Percentiles rank a stretch among this genome's conserved stretches.
Conservation (phyloP, 768 basidiomycete species). For the Amylocystis lapponica region DNA sequence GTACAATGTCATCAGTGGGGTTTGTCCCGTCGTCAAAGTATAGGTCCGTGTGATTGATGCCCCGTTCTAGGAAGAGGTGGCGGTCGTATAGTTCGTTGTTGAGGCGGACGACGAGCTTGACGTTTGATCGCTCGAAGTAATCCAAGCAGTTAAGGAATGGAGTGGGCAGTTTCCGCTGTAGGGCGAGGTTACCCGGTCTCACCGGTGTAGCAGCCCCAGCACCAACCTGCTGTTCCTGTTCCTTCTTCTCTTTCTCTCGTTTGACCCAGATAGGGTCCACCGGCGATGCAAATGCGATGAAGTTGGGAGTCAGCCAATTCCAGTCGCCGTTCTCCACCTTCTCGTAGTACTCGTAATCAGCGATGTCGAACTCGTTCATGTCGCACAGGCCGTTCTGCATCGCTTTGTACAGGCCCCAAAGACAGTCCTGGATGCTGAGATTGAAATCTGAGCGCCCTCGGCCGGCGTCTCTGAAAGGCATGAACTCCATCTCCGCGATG, state of each 20-base stretch:
- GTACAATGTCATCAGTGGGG: conserved; percentile 91
- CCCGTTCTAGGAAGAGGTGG: conserved; percentile 72
- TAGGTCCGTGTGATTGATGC: conserved; percentile 85
- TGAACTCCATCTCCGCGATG: conserved; percentile 86
- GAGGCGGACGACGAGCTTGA: conserved; percentile 89
- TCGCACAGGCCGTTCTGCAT: conserved; percentile 92
- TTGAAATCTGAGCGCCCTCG: conserved; percentile 90
- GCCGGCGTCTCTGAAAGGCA: conserved; percentile 95
- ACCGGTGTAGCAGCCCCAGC: conserved; percentile 15
- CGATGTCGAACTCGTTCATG: conserved; percentile 88
- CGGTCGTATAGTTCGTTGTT: conserved; percentile 92
- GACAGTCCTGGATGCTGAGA: conserved; percentile 87
- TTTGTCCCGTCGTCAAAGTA: conserved; percentile 99
- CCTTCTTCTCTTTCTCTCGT: conserved; percentile 59
- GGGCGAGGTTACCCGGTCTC: conserved; percentile 38
- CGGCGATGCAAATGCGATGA: conserved; percentile 93
- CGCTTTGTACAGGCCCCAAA: conserved; percentile 84
- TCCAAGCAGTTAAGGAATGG: conserved; percentile 89
- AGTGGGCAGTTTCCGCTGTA: conserved; percentile 71
- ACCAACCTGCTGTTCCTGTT: conserved; percentile 20
- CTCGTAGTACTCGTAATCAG: conserved; percentile 92
- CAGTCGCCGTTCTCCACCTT: conserved; percentile 95
- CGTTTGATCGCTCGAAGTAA: conserved; percentile 81
- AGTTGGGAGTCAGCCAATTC: conserved; percentile 91
- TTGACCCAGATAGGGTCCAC: conserved; percentile 80